A percentile compares a stretch with the other conserved stretches of the same genome.
phyloP scores from a whole-genome alignment of 306 rosid species.

The Medicago arabica region DNA sequence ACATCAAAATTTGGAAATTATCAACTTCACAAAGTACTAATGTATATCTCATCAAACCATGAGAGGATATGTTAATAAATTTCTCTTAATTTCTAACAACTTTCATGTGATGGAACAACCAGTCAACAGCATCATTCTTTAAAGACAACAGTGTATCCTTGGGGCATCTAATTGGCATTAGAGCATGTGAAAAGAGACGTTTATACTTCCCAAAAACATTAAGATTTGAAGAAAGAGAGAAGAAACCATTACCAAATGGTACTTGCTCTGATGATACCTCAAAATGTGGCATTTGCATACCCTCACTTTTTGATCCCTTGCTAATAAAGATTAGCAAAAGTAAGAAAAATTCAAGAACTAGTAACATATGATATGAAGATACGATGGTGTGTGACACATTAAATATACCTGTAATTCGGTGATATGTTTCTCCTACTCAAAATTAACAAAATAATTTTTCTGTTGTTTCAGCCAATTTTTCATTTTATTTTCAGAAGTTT shows the following conservation, averaged over 20 bases:
- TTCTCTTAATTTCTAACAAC: not conserved
- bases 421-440: slow-evolving; percentile 11
- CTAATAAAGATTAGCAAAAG: slow-evolving; percentile 54
- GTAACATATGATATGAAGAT: not conserved
- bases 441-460: slow-evolving; percentile 26
- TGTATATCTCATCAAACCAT: not conserved
- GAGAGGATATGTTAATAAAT: slow-evolving; percentile 19
- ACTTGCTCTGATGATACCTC: slow-evolving; percentile 46
- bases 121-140: slow-evolving; percentile 91
- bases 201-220: slow-evolving; percentile 56
- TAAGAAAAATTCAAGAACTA: slow-evolving; percentile 59
- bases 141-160: slow-evolving; percentile 76
- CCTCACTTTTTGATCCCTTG: slow-evolving; percentile 50
- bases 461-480: slow-evolving; percentile 25
- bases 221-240: slow-evolving; percentile 49
- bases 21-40: slow-evolving; percentile 4
- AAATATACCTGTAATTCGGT: not conserved
- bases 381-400: slow-evolving; percentile 11
- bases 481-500: slow-evolving; percentile 7
- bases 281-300: slow-evolving; percentile 57
- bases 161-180: slow-evolving; percentile 75
- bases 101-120: slow-evolving; percentile 38
- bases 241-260: slow-evolving; percentile 35
- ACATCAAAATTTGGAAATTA: slow-evolving; percentile 31
- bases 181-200: slow-evolving; percentile 56